Conservation (phyloP, 108 stramenopile species). For the Seminavis robusta region DNA sequence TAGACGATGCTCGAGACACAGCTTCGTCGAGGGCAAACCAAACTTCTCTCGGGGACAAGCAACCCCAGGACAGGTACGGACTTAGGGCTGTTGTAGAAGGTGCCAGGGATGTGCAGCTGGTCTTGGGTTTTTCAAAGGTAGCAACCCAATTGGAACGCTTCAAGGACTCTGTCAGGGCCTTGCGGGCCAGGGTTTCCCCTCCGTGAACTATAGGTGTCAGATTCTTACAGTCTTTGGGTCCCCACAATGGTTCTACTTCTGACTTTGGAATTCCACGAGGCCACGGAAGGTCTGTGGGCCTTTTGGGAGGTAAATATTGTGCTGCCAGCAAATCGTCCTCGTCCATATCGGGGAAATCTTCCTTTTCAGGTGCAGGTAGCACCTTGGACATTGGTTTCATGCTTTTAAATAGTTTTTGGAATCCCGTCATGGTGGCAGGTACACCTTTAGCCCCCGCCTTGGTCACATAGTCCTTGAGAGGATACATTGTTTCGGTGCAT, state of each 20-base stretch:
- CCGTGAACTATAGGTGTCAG: conserved; percentile 38
- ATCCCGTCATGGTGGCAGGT: conserved; percentile 48
- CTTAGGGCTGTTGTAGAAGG: conserved; percentile 79
- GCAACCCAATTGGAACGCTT: conserved; percentile 61
- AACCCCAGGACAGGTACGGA: conserved; percentile 70
- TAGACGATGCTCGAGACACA: conserved; percentile 37
- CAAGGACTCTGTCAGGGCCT: conserved; percentile 30
- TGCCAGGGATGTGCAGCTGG: conserved; percentile 72
- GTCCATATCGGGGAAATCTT: conserved; percentile 12
- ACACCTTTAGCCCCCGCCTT: conserved; percentile 24
- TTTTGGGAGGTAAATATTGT: conserved; percentile 36
- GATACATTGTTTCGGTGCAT: conserved; percentile 42
- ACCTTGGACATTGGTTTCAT: conserved; percentile 33
- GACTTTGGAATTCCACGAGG: conserved; percentile 37
- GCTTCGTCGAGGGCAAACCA: conserved; percentile 62
- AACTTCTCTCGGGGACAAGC: conserved; percentile 57
- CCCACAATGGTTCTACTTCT: conserved; percentile 57
- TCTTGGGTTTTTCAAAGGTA: conserved; percentile 95
- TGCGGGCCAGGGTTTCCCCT: conserved; percentile 56
- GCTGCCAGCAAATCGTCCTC: conserved; percentile 10
- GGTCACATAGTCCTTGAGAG: conserved; percentile 15
- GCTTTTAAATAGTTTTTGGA: conserved; percentile 43
- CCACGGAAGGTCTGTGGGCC: conserved; percentile 52
- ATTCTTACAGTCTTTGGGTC: conserved; percentile 45
- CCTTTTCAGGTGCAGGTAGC: conserved; percentile 15